These are phyloP conservation scores for Poa annua DNA, from an alignment of 176 grass and related monocot species.

Conservation along the genomic window DNA sequence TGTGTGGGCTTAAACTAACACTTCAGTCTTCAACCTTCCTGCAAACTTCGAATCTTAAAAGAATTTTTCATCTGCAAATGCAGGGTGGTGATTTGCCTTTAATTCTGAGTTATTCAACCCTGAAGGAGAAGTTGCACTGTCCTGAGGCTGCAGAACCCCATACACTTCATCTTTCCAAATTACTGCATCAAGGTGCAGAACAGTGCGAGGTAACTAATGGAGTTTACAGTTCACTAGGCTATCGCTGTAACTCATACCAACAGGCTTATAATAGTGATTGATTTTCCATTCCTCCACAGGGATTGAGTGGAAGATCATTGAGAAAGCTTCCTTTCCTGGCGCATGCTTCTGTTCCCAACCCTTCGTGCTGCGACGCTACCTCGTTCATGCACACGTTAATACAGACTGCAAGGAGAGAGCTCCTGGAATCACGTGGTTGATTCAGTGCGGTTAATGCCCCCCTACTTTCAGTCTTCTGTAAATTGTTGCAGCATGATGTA, in stretches of 20 bases:
- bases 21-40: background rate
- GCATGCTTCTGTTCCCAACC: constrained; percentile 66
- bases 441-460: constrained; percentile 8
- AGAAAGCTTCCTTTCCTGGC: constrained; percentile 97
- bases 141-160: constrained; percentile 54
- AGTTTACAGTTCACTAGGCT: background rate
- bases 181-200: constrained; percentile 85
- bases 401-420: constrained; percentile 79
- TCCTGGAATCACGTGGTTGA: constrained; percentile 63
- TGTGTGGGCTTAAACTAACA: background rate
- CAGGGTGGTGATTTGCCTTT: constrained; percentile 46
- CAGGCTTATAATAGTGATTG: background rate
- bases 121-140: constrained; percentile 71
- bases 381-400: constrained; percentile 65
- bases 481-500: constrained; percentile 13
- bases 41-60: constrained; percentile 1
- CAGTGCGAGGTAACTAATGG: constrained; percentile 65
- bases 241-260: background rate
- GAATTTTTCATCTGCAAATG: constrained; percentile 13
- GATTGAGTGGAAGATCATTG: constrained; percentile 80
- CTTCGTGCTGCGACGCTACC: constrained; percentile 56
- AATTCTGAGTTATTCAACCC: constrained; percentile 73
- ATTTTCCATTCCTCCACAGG: constrained; percentile 54
- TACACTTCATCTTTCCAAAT: constrained; percentile 52
- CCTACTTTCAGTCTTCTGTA: constrained; percentile 26